Evolutionary conservation across 148 eudicot genomes (phyloP).

Genomic region (Bassia scoparia): DNA sequence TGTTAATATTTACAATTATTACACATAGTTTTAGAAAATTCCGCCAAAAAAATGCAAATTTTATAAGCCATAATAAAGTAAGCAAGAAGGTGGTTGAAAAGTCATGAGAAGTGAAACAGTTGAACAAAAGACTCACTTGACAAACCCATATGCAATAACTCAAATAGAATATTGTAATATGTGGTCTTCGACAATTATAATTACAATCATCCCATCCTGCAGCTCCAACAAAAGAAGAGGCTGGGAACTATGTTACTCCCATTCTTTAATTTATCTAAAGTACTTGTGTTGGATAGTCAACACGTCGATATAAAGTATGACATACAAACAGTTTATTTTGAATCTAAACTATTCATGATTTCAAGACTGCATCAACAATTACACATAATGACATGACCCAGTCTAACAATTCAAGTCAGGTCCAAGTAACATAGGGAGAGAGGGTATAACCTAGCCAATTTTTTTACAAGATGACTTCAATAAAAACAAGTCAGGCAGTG

Average conservation of each 20-base stretch:
- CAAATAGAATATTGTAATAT: neutral
- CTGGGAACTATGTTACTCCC: too few relatives aligned
- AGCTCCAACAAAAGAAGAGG: too few relatives aligned
- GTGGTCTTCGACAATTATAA: neutral
- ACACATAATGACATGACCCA: too few relatives aligned
- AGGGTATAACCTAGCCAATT: too few relatives aligned
- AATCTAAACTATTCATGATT: too few relatives aligned
- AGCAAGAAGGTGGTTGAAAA: neutral
- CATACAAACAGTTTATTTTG: too few relatives aligned
- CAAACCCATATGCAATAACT: neutral
- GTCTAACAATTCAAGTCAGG: neutral
- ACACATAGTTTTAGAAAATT: neutral
- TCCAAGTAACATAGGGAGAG: neutral
- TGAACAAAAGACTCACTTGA: neutral
- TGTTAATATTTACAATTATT: conserved; percentile 29
- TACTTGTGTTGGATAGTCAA: too few relatives aligned
- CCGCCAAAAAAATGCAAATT: neutral
- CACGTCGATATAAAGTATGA: too few relatives aligned
- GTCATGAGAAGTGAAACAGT: neutral
- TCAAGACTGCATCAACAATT: too few relatives aligned
- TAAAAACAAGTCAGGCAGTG: neutral
- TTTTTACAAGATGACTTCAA: neutral
- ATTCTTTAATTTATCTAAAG: too few relatives aligned
- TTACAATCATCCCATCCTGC: too few relatives aligned
- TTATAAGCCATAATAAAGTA: too few relatives aligned